phyloP scores from a whole-genome alignment of 352 stramenopile genomes.

The Pythium pectinolyticum region DNA sequence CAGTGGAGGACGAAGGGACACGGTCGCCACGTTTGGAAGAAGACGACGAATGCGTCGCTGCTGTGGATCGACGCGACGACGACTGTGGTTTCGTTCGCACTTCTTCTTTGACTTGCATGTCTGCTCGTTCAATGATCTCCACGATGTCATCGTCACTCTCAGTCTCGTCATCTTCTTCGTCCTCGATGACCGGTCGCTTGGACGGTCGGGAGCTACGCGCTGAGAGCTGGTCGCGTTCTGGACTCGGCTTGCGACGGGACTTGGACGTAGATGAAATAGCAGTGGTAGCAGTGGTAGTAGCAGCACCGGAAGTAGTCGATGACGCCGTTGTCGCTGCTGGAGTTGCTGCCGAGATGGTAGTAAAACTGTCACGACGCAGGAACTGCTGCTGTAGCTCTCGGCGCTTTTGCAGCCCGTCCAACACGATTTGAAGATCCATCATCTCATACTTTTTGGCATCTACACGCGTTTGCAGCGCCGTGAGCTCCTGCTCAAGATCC shows the following conservation, averaged over 20 bases:
- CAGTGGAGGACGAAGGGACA: neutral
- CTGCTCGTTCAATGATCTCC: constrained; percentile 45
- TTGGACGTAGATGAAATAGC: neutral
- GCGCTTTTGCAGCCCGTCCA: constrained; percentile 63
- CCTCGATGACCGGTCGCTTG: constrained; percentile 62
- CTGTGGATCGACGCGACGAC: neutral
- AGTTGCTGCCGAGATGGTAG: neutral
- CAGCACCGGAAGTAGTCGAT: neutral
- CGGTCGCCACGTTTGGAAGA: no score
- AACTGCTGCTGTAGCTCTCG: constrained; percentile 43
- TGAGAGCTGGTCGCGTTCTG: constrained; percentile 14
- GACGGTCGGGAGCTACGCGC: constrained; percentile 30
- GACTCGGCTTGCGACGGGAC: constrained; percentile 15
- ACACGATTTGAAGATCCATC: constrained; percentile 59
- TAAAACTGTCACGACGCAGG: constrained; percentile 24
- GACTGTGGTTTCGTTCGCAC: constrained; percentile 2
- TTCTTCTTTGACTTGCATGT: constrained; percentile 18
- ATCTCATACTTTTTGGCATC: constrained; percentile 64
- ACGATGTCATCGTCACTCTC: constrained; percentile 42
- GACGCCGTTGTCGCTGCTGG: neutral
- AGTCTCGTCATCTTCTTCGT: constrained; percentile 58
- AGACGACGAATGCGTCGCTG: no score
- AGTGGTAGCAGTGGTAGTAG: neutral
- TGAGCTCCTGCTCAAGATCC: constrained; percentile 38
- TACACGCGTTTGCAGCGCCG: constrained; percentile 38